Evolutionary conservation across 2,329 filamentous ascomycete genomes (phyloP).

Genomic region (Trichoderma gracile): DNA sequence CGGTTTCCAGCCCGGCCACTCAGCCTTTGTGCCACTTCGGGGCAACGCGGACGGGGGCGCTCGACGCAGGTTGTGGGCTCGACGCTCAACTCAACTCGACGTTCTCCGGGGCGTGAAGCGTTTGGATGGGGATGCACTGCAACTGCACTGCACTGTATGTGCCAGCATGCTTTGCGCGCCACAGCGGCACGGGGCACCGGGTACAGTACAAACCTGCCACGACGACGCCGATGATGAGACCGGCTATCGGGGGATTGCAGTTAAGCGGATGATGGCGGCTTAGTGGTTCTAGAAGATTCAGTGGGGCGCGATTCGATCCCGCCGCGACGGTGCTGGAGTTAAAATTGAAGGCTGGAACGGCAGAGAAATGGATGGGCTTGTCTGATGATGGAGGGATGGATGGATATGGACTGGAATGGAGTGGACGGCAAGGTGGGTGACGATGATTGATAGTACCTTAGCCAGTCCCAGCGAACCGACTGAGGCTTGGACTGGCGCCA

Average conservation of each 20-base stretch:
- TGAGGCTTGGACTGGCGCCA: background rate
- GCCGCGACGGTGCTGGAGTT: background rate
- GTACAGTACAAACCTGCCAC: background rate
- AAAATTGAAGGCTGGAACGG: background rate
- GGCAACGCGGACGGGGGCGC: background rate
- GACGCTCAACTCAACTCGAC: too few relatives aligned
- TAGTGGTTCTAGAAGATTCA: slow-evolving; percentile 48
- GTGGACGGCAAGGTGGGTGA: too few relatives aligned
- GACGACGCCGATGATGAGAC: too few relatives aligned
- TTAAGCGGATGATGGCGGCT: slow-evolving; percentile 32
- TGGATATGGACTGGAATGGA: too few relatives aligned
- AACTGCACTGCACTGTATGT: background rate
- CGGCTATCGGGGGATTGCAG: slow-evolving; percentile 37
- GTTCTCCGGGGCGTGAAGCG: too few relatives aligned
- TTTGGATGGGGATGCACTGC: background rate
- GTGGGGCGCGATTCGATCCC: slow-evolving; percentile 37
- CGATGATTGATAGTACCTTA: too few relatives aligned
- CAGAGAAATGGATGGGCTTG: background rate
- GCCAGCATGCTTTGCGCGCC: background rate
- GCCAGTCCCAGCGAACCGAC: background rate
- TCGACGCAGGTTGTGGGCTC: too few relatives aligned
- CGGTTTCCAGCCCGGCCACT: slow-evolving; percentile 2
- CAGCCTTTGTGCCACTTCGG: background rate
- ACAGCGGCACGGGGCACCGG: background rate
- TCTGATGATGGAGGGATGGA: too few relatives aligned